Percentiles rank a stretch among this genome's conserved stretches.
Evolutionary conservation across 2,329 filamentous ascomycete genomes (phyloP).

Genomic region (Sporothrix inflata): DNA sequence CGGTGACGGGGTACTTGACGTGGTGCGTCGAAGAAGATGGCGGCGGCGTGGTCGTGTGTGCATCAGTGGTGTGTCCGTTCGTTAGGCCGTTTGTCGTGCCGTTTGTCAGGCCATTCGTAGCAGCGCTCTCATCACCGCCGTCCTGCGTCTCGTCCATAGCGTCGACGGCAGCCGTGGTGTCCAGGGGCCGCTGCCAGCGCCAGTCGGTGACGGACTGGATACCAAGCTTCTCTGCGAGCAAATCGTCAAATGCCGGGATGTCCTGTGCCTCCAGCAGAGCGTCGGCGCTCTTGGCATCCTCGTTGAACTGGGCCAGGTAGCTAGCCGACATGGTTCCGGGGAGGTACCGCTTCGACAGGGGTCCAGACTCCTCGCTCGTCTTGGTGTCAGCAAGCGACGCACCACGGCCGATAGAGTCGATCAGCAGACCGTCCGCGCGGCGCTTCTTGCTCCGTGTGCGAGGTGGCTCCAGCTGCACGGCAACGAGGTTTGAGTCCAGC

Average conservation of each 20-base stretch:
- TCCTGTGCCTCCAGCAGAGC: slow-evolving; percentile 51
- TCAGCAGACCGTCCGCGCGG: slow-evolving; percentile 64
- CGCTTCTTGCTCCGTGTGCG: slow-evolving; percentile 59
- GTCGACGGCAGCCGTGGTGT: slow-evolving; percentile 9
- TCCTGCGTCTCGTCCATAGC: slow-evolving; percentile 33
- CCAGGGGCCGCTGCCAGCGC: slow-evolving; percentile 37
- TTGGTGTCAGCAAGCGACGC: slow-evolving; percentile 38
- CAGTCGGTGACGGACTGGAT: slow-evolving; percentile 40
- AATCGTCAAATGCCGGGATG: slow-evolving; percentile 52
- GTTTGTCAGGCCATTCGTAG: neutral
- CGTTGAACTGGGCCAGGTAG: slow-evolving; percentile 52
- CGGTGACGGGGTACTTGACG: slow-evolving; percentile 55
- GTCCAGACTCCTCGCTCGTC: neutral
- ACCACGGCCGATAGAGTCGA: slow-evolving; percentile 74
- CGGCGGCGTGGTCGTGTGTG: neutral
- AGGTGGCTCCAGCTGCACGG: slow-evolving; percentile 69
- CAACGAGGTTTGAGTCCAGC: slow-evolving; percentile 65
- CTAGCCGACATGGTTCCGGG: slow-evolving; percentile 56
- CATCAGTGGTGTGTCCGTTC: slow-evolving; percentile 19
- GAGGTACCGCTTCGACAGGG: slow-evolving; percentile 39
- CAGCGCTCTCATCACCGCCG: slow-evolving; percentile 1
- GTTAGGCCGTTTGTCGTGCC: slow-evolving; percentile 19
- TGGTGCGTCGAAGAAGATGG: neutral
- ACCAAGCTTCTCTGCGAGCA: slow-evolving; percentile 48
- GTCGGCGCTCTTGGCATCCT: slow-evolving; percentile 53